phyloP scores from a whole-genome alignment of 192 early-diverging fungal genomes.

The Funneliformis geosporum region DNA sequence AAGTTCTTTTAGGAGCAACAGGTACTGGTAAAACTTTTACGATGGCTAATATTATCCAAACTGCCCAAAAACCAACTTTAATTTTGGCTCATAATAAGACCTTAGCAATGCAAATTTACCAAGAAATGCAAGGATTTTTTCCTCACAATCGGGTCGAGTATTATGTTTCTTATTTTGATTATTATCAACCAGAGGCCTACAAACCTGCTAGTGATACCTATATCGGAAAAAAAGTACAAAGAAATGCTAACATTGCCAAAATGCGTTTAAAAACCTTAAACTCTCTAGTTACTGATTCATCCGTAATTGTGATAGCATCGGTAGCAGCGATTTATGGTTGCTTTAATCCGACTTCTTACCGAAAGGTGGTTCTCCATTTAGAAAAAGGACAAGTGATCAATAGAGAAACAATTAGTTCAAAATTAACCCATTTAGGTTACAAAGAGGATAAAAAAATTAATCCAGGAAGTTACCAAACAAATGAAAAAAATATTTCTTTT shows the following conservation, averaged over 20 bases:
- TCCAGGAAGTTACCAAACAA: neutral
- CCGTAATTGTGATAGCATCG: neutral
- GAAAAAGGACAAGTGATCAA: neutral
- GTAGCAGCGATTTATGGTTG: slow-evolving; percentile 13
- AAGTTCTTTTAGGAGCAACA: slow-evolving; percentile 8
- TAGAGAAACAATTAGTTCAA: no score
- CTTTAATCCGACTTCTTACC: slow-evolving; percentile 3
- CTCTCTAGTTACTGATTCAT: neutral
- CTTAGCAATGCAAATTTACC: slow-evolving; percentile 22
- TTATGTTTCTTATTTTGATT: slow-evolving; percentile 24
- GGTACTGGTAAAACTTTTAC: slow-evolving; percentile 27
- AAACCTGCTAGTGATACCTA: slow-evolving; percentile 8
- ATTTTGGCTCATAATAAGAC: slow-evolving; percentile 27
- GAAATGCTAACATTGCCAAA: no score
- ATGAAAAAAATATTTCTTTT: neutral
- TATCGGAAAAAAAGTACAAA: no score
- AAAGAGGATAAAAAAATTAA: neutral
- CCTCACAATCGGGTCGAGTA: slow-evolving; percentile 16
- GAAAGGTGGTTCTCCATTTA: neutral
- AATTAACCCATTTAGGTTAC: neutral
- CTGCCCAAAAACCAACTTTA: slow-evolving; percentile 19
- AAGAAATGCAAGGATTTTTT: slow-evolving; percentile 30
- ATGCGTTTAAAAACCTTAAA: no score
- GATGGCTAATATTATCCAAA: slow-evolving; percentile 23
- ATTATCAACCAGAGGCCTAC: slow-evolving; percentile 23